Base-by-base conservation (phyloP, 441 rosid genomes). In the Brassica hybrid region DNA sequence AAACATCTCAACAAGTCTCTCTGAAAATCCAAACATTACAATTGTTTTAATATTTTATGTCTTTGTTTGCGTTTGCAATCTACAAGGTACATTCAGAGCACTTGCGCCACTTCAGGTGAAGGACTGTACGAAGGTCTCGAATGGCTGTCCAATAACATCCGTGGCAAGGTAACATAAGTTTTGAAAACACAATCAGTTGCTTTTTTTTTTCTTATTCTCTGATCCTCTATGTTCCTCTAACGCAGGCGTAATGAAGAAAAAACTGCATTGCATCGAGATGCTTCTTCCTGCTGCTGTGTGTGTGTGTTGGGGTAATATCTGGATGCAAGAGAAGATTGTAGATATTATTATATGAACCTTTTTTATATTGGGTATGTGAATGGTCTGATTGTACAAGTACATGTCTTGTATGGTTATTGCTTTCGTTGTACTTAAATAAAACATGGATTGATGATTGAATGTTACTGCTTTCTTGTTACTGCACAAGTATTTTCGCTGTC, bases 81-180 rank as follows among this genome's bases (percentile, higher is more conserved):
- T 50, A 54, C 85, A 85, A 85, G 97, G 97, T 92, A 88, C 81
- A 92, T 92, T 79, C 97, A 92, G 89, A 80, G 83, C 73, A 71
- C 83, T 7, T 75, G 83, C 3, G 83, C 83, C 43, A 80, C 80
- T 25, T 75, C 92, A 5, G 94, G 92, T 38, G 86, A 86, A 81
- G 91, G 91, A 38, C 87, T 91, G 1, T 91, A 88, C 8, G 91
- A 88, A 82, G 95, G 91, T 17, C 79, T 90, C 17, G 92, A 90
- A 48, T 88, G 94, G 92, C 84, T 91, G n/a, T 84, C 91, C 82
- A 89, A 81, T 67, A 81, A 88, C 86, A 50, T 6, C 18, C 1
- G 9, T 50, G 19, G 57, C 57, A 14, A 50, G 57, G 57, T 50
- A 50, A 50, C 57, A 14, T 50, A 48, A 3, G 1, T n/a, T 50